Evolutionary conservation across 2,329 filamentous ascomycete species (phyloP).

Genomic region (Proliferodiscus dingleyae): DNA sequence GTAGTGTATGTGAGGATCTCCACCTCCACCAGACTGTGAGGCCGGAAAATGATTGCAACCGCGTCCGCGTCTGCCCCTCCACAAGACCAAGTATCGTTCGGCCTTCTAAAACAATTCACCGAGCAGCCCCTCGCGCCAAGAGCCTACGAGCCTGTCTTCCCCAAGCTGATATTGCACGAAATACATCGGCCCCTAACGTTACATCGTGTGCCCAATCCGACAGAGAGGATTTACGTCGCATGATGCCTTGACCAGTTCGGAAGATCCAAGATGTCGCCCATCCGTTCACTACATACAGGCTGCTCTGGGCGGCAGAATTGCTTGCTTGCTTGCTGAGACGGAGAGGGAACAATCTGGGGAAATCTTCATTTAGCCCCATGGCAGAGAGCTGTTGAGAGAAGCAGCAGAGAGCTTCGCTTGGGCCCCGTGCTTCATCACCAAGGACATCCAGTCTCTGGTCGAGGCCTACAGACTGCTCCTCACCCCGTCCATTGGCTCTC

Average conservation of each 20-base stretch:
- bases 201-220: slow-evolving; percentile 3
- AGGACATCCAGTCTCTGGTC: slow-evolving; percentile 3
- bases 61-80: background rate
- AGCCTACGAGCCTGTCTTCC: background rate
- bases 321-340: background rate
- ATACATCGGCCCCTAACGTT: slow-evolving; percentile 3
- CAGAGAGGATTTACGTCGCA: slow-evolving; percentile 14
- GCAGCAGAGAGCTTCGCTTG: slow-evolving; percentile 3
- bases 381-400: background rate
- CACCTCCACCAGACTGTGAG: background rate
- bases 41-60: background rate
- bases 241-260: slow-evolving; percentile 11
- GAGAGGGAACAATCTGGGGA: background rate
- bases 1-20: background rate
- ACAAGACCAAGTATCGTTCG: slow-evolving; percentile 4
- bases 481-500: too few relatives aligned
- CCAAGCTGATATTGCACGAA: slow-evolving; percentile 1
- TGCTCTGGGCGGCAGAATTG: slow-evolving; percentile 10
- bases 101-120: slow-evolving; percentile 14
- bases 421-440: slow-evolving; percentile 10
- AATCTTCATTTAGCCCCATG: background rate
- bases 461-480: background rate
- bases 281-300: slow-evolving; percentile 20
- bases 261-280: slow-evolving; percentile 14
- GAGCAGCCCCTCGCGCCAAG: slow-evolving; percentile 2